Conservation (phyloP, 1,284 basidiomycete genomes). For the Xerocomus amazonicus region DNA sequence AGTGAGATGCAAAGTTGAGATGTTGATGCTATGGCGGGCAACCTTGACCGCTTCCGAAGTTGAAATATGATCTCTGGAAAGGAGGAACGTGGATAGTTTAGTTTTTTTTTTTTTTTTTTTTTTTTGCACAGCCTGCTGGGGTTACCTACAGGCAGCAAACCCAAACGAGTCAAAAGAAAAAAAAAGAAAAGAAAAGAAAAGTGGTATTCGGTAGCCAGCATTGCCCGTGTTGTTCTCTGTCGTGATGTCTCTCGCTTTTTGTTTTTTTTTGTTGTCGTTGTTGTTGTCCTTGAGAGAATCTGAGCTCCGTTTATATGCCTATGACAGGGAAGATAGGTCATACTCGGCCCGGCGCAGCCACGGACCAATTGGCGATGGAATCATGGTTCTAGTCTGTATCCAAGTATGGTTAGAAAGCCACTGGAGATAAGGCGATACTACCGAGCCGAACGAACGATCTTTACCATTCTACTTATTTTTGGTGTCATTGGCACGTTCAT, state of each 20-base stretch:
- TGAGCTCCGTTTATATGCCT: neutral
- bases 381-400: neutral
- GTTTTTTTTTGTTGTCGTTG: neutral
- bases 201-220: neutral
- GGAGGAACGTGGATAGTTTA: conserved; percentile 4
- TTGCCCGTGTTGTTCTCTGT: neutral
- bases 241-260: neutral
- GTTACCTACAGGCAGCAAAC: neutral
- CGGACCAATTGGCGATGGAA: neutral
- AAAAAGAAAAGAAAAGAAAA: neutral
- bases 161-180: neutral
- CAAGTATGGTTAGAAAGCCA: neutral
- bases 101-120: too few species aligned
- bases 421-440: conserved; percentile 12
- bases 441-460: conserved; percentile 4
- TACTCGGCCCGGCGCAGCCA: neutral
- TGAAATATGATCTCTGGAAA: neutral
- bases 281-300: neutral
- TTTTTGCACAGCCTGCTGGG: conserved; percentile 3
- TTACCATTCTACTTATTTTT: neutral
- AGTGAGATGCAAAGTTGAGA: conserved; percentile 22
- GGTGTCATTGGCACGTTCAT: conserved; percentile 2
- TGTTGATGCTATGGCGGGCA: conserved; percentile 11
- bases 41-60: conserved; percentile 25
- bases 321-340: neutral